phyloP scores from a whole-genome alignment of 225 moss, liverwort and hornwort species.

The Ulota crispa region DNA sequence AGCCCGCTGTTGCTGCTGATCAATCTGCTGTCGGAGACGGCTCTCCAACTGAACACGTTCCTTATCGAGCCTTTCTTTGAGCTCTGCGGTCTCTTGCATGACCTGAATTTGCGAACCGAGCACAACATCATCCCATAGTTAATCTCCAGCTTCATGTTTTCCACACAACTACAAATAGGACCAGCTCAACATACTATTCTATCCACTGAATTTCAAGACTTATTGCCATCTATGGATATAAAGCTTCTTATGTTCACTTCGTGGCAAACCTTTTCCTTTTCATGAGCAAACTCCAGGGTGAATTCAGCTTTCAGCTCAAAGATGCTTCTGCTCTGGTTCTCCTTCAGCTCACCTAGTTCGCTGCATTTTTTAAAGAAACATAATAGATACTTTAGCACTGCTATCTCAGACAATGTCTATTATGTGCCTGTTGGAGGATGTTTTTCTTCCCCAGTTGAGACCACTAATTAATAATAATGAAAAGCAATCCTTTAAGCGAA shows the following conservation, averaged over 20 bases:
- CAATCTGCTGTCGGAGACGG: conserved; percentile 72
- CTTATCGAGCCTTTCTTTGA: conserved; percentile 71
- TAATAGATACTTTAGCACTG: conserved; percentile 12
- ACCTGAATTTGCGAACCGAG: conserved; percentile 41
- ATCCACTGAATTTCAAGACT: not conserved
- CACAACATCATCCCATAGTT: conserved; percentile 7
- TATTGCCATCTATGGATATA: not conserved
- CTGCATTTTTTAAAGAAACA: conserved; percentile 53
- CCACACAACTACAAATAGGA: not conserved
- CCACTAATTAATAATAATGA: not conserved
- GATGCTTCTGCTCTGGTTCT: conserved; percentile 65
- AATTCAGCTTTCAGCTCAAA: conserved; percentile 86
- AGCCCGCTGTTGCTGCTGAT: conserved; percentile 69
- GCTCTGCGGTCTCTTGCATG: conserved; percentile 70
- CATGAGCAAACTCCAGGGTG: conserved; percentile 82
- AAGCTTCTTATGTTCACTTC: conserved; percentile 14
- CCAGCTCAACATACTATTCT: not conserved
- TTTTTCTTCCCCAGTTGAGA: conserved; percentile 7
- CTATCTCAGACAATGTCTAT: not conserved
- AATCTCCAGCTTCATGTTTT: not conserved
- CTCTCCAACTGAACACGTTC: conserved; percentile 70
- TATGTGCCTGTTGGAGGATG: not conserved
- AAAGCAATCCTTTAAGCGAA: not conserved
- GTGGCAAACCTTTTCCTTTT: conserved; percentile 82
- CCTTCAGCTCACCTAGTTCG: conserved; percentile 83